Conservation (phyloP, 129 eudicot genomes). For the Tagetes patula region DNA sequence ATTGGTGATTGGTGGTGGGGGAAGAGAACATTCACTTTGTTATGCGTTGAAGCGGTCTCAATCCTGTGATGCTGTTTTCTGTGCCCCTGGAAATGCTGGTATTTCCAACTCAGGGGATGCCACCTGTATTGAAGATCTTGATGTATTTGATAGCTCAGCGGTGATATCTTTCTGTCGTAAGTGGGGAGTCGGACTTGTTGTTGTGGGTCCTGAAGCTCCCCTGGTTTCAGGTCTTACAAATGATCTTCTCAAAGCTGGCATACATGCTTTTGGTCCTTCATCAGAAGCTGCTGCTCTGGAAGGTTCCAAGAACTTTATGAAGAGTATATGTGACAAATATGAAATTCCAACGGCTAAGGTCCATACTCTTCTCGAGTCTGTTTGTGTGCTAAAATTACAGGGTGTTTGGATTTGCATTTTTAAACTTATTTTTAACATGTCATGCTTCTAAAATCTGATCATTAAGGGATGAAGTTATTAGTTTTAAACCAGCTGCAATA, state of each 20-base stretch:
- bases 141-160: conserved; percentile 62
- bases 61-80: conserved; percentile 75
- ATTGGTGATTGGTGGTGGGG: conserved; percentile 92
- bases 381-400: background rate
- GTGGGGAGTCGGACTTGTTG: conserved; percentile 83
- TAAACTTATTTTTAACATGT: background rate
- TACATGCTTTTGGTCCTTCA: conserved; percentile 90
- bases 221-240: conserved; percentile 90
- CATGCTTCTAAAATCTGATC: background rate
- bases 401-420: background rate
- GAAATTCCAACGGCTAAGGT: conserved; percentile 91
- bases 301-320: conserved; percentile 93
- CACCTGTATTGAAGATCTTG: conserved; percentile 73
- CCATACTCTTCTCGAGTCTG: background rate
- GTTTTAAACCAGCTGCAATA: background rate
- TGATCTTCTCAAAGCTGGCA: conserved; percentile 78
- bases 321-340: conserved; percentile 78
- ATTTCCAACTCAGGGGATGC: conserved; percentile 90
- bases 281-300: conserved; percentile 93
- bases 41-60: conserved; percentile 75
- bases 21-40: conserved; percentile 96
- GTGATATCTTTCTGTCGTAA: conserved; percentile 71
- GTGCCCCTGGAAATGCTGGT: conserved; percentile 96
- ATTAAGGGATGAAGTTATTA: background rate
- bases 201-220: conserved; percentile 94